phyloP scores from a whole-genome alignment of 768 basidiomycete genomes.

The Hygrocybe coccinea region DNA sequence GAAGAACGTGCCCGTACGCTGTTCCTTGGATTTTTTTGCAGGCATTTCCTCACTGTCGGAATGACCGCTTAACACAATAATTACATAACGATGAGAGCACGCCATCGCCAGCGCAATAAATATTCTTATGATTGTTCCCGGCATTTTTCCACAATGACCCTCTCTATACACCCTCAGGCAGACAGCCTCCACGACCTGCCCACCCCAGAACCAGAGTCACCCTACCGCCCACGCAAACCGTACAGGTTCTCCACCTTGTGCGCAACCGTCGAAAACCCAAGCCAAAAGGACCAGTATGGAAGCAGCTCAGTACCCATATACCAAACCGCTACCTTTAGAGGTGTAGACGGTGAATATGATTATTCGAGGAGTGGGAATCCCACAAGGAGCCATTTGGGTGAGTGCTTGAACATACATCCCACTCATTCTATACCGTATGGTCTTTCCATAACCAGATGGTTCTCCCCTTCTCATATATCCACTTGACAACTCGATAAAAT shows the following conservation, averaged over 20 bases:
- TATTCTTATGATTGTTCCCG: no score
- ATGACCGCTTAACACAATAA: background rate
- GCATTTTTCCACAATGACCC: conserved; percentile 28
- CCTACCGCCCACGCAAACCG: conserved; percentile 59
- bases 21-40: conserved; percentile 42
- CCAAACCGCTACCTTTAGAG: conserved; percentile 98
- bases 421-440: no score
- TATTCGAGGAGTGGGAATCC: conserved; percentile 96
- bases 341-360: conserved; percentile 82
- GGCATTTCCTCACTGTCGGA: no score
- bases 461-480: no score
- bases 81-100: conserved; percentile 17
- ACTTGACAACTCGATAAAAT: no score
- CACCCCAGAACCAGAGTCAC: conserved; percentile 80
- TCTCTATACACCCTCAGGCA: no score
- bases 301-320: conserved; percentile 95
- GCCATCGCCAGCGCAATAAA: conserved; percentile 20
- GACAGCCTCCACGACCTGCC: conserved; percentile 54
- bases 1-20: conserved; percentile 35
- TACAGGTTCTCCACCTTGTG: conserved; percentile 89
- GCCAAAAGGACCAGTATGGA: conserved; percentile 92
- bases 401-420: no score
- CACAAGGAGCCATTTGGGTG: conserved; percentile 90
- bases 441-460: no score
- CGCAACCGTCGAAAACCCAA: conserved; percentile 87